Evolutionary conservation across 305 asterid species (phyloP), one percentile per base, ranked within the genome.

Genomic region (Fraxinus nigra): DNA sequence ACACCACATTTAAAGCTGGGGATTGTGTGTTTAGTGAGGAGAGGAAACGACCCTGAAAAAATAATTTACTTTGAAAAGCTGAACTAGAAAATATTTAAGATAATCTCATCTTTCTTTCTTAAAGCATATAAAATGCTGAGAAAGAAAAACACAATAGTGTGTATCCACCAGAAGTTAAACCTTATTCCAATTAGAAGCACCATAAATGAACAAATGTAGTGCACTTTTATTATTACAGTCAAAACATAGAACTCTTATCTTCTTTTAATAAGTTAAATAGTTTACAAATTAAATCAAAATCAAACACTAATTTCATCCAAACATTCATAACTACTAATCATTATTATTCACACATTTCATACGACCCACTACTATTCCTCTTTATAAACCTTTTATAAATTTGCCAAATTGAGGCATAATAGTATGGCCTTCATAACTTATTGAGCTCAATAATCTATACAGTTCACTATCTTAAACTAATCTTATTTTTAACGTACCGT

Each of bases 1-100:
- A 90, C 65, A 95, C 98, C 77, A 94, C 99, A 89, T 94, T 94
- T 76, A 94, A 82, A 86, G 97, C 96, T 32, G 98, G 97, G 18
- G 99, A 95, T 80, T 89, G 96, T 69, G 98, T 94, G 87, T 80
- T 89, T 22, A 94, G 89, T 28, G 99, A 86, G 85, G 97, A 88
- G 43, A 95, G 88, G 84, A 95, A 95, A 81, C 97, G 94, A 5
- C 99, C 99, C 99, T 94, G 93, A 38, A 78, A 63, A 82, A 22
- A 76, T 4, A 20, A 74, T 48, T 77, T 77, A 84, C 80, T 40
- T 79, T 48, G 30, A 79, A 46, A 38, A 65, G 18, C 76, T 72
- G 26, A 82, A 79, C 37, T 38, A 51, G 6, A 43, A 38, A 26
- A 11, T 43, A 20, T 26, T 9, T 11, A 22, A 20, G 33, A 75